These are phyloP conservation scores for Fusarium odoratissimum DNA, from an alignment of 2,329 filamentous ascomycete genomes.

Conservation along the genomic window DNA sequence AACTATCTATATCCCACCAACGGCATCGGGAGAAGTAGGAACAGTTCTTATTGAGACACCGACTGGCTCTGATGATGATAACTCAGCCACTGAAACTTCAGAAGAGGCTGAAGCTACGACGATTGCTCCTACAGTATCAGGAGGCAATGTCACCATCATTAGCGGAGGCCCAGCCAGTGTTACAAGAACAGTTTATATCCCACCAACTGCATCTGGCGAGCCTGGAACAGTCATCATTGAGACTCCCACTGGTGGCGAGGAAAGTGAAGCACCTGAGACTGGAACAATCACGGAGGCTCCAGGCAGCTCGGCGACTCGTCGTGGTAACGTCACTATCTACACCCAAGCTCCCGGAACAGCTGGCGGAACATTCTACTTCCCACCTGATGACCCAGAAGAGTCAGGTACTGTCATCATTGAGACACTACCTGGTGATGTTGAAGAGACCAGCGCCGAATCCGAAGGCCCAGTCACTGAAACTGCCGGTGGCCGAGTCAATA, in stretches of 20 bases:
- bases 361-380: conserved; percentile 8
- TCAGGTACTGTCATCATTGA: not conserved
- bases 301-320: not conserved
- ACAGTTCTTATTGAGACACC: no score
- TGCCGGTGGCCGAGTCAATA: not conserved
- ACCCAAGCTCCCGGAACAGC: conserved; percentile 3
- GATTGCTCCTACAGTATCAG: no score
- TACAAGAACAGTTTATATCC: not conserved
- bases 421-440: not conserved
- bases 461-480: not conserved
- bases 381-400: conserved; percentile 3
- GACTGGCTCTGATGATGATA: no score
- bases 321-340: conserved; percentile 3
- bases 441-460: not conserved
- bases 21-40: not conserved
- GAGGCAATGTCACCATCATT: no score
- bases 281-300: not conserved
- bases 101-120: no score
- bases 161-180: no score
- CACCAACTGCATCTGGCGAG: not conserved
- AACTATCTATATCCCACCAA: conserved; percentile 1
- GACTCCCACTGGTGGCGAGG: not conserved
- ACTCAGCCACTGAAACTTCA: no score
- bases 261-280: not conserved
- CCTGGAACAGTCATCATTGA: conserved; percentile 7